Conservation (phyloP, 2,329 filamentous ascomycete species). For the Pseudogymnoascus sp. region DNA sequence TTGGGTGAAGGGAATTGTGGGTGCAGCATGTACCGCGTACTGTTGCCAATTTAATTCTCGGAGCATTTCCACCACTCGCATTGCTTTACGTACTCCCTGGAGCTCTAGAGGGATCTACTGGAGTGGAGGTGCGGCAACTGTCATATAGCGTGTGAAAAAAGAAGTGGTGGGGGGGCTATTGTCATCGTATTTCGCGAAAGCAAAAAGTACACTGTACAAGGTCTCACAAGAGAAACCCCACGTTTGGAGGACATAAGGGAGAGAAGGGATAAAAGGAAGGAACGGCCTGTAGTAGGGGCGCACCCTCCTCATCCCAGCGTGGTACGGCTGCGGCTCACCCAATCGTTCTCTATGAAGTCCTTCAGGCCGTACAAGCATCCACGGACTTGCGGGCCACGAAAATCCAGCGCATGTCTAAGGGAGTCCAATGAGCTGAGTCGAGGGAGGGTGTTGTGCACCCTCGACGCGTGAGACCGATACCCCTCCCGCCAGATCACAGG, state of each 20-base stretch:
- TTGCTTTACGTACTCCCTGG: background rate
- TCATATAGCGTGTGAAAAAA: background rate
- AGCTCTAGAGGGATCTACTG: background rate
- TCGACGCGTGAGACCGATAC: background rate
- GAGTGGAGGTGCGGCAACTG: background rate
- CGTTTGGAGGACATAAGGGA: background rate
- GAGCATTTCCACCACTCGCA: background rate
- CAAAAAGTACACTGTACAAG: background rate
- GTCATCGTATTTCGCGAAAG: background rate
- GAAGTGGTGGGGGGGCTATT: background rate
- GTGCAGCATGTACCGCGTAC: background rate
- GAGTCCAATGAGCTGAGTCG: background rate
- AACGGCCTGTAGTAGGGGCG: background rate
- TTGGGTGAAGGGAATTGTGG: constrained; percentile 8
- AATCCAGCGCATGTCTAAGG: background rate
- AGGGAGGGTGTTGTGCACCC: background rate
- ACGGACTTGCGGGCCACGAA: background rate
- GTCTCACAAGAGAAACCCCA: background rate
- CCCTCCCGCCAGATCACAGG: constrained; percentile 5
- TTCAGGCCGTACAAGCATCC: background rate
- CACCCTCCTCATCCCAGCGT: background rate
- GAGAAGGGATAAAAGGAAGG: background rate
- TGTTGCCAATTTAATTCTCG: background rate
- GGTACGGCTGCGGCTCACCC: background rate
- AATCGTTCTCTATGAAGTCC: background rate